Conservation (phyloP, 2,329 filamentous ascomycete species). For the Trichoderma afroharzianum region DNA sequence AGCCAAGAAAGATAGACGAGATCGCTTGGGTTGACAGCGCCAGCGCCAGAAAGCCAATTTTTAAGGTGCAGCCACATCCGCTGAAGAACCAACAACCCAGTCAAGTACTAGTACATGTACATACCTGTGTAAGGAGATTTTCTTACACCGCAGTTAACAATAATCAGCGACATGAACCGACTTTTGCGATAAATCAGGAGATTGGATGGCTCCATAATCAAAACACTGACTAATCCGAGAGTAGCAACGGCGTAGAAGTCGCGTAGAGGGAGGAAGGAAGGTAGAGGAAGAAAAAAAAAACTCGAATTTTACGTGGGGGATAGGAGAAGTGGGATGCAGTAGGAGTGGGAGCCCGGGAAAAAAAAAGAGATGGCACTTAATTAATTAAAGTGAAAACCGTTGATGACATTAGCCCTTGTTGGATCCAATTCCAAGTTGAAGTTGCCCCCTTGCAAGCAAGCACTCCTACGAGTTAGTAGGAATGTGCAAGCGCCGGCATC, state of each 20-base stretch:
- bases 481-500: background rate
- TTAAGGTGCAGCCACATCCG: slow-evolving; percentile 5
- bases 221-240: background rate
- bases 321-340: background rate
- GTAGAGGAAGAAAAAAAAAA: background rate
- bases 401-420: slow-evolving; percentile 1
- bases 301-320: background rate
- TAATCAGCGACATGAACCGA: background rate
- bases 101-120: background rate
- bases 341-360: background rate
- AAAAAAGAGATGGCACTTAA: background rate
- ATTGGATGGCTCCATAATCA: background rate
- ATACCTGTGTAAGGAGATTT: too few relatives aligned
- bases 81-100: background rate
- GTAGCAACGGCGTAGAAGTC: background rate
- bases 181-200: background rate
- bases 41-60: background rate
- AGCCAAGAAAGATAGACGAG: background rate
- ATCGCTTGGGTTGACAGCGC: background rate
- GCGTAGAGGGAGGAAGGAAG: background rate
- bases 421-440: background rate
- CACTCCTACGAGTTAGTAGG: background rate
- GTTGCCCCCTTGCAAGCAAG: background rate
- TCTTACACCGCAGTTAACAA: background rate
- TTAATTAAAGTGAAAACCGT: background rate